Evolutionary conservation across 768 basidiomycete species (phyloP).

Genomic region (Gymnopilus junonius): DNA sequence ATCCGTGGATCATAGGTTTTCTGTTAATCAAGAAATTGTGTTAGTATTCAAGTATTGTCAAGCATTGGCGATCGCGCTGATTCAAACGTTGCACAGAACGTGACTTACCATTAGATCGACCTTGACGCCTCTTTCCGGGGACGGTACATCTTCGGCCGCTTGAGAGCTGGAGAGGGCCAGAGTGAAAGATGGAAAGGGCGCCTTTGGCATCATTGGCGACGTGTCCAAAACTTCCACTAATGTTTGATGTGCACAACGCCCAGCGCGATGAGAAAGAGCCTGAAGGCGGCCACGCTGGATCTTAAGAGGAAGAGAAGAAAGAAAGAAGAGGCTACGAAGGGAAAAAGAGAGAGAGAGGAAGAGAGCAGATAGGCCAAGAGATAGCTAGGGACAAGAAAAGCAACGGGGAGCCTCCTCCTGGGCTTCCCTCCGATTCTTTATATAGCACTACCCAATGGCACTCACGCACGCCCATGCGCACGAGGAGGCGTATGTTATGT

Average conservation of each 20-base stretch:
- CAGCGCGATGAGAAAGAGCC: conserved; percentile 2
- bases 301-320: conserved; percentile 4
- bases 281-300: too few species aligned
- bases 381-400: background rate
- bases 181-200: conserved; percentile 24
- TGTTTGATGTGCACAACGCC: conserved; percentile 7
- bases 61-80: background rate
- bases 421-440: background rate
- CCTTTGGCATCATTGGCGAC: conserved; percentile 13
- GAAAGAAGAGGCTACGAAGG: background rate
- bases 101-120: conserved; percentile 21
- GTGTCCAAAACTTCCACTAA: background rate
- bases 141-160: background rate
- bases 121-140: conserved; percentile 2
- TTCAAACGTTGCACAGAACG: background rate
- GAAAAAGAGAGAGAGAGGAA: background rate
- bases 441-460: conserved; percentile 1
- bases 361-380: background rate
- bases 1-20: conserved; percentile 21
- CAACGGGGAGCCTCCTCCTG: background rate
- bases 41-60: background rate
- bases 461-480: conserved; percentile 1
- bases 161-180: conserved; percentile 16
- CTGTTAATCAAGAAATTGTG: conserved; percentile 4
- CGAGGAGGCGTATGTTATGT: background rate